Evolutionary conservation across 805 yeast species (phyloP).

Genomic region (Barnettozyma sp.): DNA sequence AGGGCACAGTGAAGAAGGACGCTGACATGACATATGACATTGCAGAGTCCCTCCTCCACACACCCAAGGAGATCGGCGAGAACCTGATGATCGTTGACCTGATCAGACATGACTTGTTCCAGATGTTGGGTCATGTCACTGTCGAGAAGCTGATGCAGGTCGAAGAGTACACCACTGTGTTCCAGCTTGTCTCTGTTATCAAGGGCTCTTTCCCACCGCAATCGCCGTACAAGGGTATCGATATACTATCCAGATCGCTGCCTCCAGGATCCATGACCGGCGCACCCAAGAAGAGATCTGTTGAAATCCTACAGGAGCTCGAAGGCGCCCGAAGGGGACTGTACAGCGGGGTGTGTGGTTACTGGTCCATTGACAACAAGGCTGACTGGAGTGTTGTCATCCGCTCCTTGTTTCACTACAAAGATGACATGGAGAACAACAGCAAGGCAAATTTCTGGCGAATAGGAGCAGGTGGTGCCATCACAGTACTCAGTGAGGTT

Average conservation of each 20-base stretch:
- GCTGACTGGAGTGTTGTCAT: constrained; percentile 97
- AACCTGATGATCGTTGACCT: constrained; percentile 95
- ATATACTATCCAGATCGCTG: constrained; percentile 65
- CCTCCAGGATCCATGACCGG: constrained; percentile 99
- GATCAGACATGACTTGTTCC: constrained; percentile 84
- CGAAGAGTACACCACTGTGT: constrained; percentile 89
- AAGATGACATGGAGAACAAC: constrained; percentile 33
- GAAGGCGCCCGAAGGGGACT: constrained; percentile 54
- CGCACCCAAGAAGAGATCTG: constrained; percentile 93
- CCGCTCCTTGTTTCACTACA: constrained; percentile 69
- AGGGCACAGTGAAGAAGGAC: constrained; percentile 83
- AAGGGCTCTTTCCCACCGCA: constrained; percentile 39
- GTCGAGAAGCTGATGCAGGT: constrained; percentile 82
- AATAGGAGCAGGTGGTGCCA: constrained; percentile 98
- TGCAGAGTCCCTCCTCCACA: constrained; percentile 60
- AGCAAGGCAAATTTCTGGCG: constrained; percentile 49
- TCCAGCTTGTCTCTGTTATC: constrained; percentile 85
- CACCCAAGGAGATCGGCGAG: constrained; percentile 93
- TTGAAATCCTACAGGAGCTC: constrained; percentile 59
- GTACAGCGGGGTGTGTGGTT: constrained; percentile 93
- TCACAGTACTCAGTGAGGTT: constrained; percentile 79
- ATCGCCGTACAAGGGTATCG: constrained; percentile 56
- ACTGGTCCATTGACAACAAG: constrained; percentile 81
- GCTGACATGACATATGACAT: constrained; percentile 43
- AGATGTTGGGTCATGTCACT: constrained; percentile 54